phyloP scores from a whole-genome alignment of 2,329 filamentous ascomycete genomes.

The Parascedosporium putredinis region DNA sequence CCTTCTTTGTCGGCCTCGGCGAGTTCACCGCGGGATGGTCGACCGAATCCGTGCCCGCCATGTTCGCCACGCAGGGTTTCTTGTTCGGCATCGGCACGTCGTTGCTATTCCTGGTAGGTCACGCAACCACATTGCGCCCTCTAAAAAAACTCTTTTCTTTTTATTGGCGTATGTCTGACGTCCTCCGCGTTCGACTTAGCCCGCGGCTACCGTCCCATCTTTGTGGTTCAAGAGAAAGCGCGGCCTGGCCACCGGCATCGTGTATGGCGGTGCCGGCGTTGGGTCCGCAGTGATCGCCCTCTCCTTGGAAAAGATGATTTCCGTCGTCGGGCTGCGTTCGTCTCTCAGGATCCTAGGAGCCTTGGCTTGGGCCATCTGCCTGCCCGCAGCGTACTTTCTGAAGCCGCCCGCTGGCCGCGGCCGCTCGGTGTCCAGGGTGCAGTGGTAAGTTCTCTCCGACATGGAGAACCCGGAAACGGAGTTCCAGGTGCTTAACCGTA shows the following conservation, averaged over 20 bases:
- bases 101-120: slow-evolving; percentile 15
- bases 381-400: slow-evolving; percentile 19
- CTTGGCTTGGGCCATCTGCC: slow-evolving; percentile 19
- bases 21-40: slow-evolving; percentile 20
- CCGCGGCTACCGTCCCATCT: slow-evolving; percentile 16
- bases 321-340: slow-evolving; percentile 16
- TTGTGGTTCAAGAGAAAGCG: slow-evolving; percentile 18
- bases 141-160: not conserved
- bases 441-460: slow-evolving; percentile 18
- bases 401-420: slow-evolving; percentile 11
- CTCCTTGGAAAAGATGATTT: slow-evolving; percentile 16
- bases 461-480: too few relatives aligned
- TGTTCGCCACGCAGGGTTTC: slow-evolving; percentile 18
- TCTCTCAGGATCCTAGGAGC: slow-evolving; percentile 18
- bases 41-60: slow-evolving; percentile 15
- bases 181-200: slow-evolving; percentile 4
- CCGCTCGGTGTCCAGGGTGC: slow-evolving; percentile 12
- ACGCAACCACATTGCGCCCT: not conserved
- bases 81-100: slow-evolving; percentile 18
- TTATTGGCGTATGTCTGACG: not conserved
- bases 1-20: slow-evolving; percentile 18
- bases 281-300: slow-evolving; percentile 20
- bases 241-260: slow-evolving; percentile 19
- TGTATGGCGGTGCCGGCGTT: slow-evolving; percentile 19
- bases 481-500: too few relatives aligned